These are phyloP conservation scores for Arabidopsis arenosa DNA, from an alignment of 345 rosid species.

Conservation along the genomic window DNA sequence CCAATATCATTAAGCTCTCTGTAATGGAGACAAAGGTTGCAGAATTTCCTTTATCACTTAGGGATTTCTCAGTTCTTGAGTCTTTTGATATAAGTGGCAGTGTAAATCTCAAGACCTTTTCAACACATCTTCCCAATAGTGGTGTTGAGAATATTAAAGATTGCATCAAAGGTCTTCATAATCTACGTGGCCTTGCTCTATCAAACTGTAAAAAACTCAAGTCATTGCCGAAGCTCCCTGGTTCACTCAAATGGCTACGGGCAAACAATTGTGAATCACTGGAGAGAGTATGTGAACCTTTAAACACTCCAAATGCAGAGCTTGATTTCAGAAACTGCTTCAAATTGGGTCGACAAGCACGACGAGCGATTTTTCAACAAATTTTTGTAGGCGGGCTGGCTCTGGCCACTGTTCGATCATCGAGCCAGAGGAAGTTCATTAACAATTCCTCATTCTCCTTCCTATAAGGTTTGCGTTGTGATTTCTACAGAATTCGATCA, in stretches of 20 bases:
- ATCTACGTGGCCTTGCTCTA: not conserved
- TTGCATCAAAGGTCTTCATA: not conserved
- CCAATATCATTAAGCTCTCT: accelerated
- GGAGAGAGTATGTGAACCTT: too few relatives aligned
- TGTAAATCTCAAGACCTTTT: not conserved
- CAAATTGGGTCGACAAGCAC: too few relatives aligned
- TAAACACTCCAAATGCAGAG: too few relatives aligned
- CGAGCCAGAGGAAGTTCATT: too few relatives aligned
- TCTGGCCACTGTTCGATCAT: too few relatives aligned
- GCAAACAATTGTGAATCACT: not conserved
- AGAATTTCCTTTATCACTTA: not conserved
- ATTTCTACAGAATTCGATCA: too few relatives aligned
- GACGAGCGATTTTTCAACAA: too few relatives aligned
- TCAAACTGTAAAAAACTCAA: not conserved
- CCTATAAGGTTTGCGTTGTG: too few relatives aligned
- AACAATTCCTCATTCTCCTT: too few relatives aligned
- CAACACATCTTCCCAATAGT: too few relatives aligned
- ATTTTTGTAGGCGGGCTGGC: too few relatives aligned
- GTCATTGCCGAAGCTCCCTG: not conserved
- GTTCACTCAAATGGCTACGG: not conserved
- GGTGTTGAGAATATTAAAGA: not conserved
- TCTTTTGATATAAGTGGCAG: accelerated
- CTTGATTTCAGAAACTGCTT: too few relatives aligned
- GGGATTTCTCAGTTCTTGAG: not conserved
- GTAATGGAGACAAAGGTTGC: not conserved